Conservation (phyloP, 805 yeast species). For the Ogataea angusta region DNA sequence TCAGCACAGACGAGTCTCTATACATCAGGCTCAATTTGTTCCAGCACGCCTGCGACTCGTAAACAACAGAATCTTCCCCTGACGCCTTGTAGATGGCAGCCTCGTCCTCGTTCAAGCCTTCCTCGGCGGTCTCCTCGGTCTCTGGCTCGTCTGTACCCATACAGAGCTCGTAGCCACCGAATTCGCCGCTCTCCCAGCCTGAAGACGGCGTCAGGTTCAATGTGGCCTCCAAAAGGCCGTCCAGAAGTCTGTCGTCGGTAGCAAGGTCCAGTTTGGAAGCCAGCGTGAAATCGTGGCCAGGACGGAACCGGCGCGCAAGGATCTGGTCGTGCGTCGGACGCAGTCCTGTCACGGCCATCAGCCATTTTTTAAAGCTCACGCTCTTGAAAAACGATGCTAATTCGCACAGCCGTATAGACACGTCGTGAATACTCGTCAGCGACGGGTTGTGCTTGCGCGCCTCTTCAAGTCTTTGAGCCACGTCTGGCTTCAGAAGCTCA, state of each 20-base stretch:
- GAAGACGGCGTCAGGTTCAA: conserved; percentile 74
- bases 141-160: conserved; percentile 59
- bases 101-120: conserved; percentile 50
- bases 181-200: conserved; percentile 86
- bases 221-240: conserved; percentile 71
- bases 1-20: conserved; percentile 82
- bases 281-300: conserved; percentile 88
- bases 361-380: conserved; percentile 64
- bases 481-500: conserved; percentile 3
- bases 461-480: neutral
- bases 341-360: conserved; percentile 58
- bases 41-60: conserved; percentile 80
- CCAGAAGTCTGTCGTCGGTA: conserved; percentile 36
- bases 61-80: conserved; percentile 71
- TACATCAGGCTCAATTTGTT: conserved; percentile 73
- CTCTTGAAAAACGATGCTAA: conserved; percentile 60
- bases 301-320: conserved; percentile 83
- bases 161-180: conserved; percentile 92
- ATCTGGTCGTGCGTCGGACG: conserved; percentile 63
- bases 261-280: conserved; percentile 56
- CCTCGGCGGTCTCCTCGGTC: conserved; percentile 35
- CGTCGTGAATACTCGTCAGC: conserved; percentile 13
- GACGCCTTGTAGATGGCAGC: conserved; percentile 79
- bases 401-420: conserved; percentile 42
- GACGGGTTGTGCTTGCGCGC: conserved; percentile 16